Evolutionary conservation across 2,329 filamentous ascomycete species (phyloP).

Genomic region (Teratosphaeria nubilosa): DNA sequence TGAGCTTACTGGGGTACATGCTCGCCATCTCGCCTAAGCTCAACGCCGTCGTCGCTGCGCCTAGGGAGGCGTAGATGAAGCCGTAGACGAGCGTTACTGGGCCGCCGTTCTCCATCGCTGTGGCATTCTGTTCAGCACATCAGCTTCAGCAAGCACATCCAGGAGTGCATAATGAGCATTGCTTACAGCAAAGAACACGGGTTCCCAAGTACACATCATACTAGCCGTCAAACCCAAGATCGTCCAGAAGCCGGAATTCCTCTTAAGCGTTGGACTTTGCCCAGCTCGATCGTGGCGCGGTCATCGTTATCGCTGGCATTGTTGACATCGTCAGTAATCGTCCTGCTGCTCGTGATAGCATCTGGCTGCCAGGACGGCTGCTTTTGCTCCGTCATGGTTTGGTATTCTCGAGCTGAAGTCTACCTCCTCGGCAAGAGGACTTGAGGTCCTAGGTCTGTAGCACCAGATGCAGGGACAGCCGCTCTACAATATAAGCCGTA

Average conservation of each 20-base stretch:
- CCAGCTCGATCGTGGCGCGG: constrained; percentile 5
- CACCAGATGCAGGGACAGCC: background rate
- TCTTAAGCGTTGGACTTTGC: constrained; percentile 3
- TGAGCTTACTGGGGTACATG: constrained; percentile 6
- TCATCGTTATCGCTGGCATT: constrained; percentile 4
- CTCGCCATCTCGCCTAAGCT: constrained; percentile 12
- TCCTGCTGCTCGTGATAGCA: background rate
- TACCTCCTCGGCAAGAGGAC: background rate
- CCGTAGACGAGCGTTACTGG: constrained; percentile 15
- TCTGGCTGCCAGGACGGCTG: background rate
- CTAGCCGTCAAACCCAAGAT: constrained; percentile 11
- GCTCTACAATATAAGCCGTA: background rate
- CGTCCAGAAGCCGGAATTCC: constrained; percentile 10
- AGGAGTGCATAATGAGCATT: too few species aligned
- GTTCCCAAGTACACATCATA: constrained; percentile 15
- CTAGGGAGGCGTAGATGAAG: constrained; percentile 7
- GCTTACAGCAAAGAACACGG: constrained; percentile 5
- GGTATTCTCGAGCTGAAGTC: background rate
- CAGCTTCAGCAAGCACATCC: too few species aligned
- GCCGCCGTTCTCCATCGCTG: constrained; percentile 14
- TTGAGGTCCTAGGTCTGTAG: background rate
- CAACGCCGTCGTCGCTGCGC: constrained; percentile 6
- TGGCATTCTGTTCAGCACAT: background rate
- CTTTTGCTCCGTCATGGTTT: background rate
- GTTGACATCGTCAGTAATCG: background rate